Conservation (phyloP, 1,139 yeast genomes). For the Yamadazyma triangularis region DNA sequence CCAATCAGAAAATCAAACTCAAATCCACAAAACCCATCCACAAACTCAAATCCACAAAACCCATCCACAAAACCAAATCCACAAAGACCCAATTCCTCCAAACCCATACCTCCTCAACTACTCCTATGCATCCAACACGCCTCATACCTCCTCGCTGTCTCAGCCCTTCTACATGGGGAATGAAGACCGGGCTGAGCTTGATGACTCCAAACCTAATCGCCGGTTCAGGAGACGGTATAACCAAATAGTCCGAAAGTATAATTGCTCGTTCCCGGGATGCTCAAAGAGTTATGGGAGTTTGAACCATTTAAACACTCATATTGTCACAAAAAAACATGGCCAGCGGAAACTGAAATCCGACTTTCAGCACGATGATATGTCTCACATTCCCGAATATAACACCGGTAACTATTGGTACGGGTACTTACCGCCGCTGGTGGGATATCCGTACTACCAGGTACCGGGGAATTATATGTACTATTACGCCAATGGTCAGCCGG, state of each 20-base stretch:
- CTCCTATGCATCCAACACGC: not conserved
- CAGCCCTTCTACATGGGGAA: slow-evolving; percentile 4
- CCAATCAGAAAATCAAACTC: too few species aligned
- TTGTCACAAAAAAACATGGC: slow-evolving; percentile 69
- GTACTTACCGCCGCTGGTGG: slow-evolving; percentile 12
- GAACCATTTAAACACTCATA: slow-evolving; percentile 75
- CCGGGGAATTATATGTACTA: slow-evolving; percentile 1
- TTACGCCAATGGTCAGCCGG: not conserved
- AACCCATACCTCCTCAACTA: too few species aligned
- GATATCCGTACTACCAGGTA: slow-evolving; percentile 11
- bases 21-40: too few species aligned
- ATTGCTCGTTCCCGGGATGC: slow-evolving; percentile 58
- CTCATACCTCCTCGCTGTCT: not conserved
- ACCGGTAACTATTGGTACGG: slow-evolving; percentile 27
- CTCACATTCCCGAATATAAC: slow-evolving; percentile 14
- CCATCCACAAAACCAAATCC: too few species aligned
- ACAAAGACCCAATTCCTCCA: too few species aligned
- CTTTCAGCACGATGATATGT: slow-evolving; percentile 31
- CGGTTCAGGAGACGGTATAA: slow-evolving; percentile 65
- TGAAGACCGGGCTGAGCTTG: slow-evolving; percentile 2
- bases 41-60: too few species aligned
- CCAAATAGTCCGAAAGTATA: slow-evolving; percentile 65
- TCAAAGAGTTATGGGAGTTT: slow-evolving; percentile 71
- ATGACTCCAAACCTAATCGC: slow-evolving; percentile 23
- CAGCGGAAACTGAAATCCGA: slow-evolving; percentile 65